Conservation (phyloP, 2,329 filamentous ascomycete genomes). For the Phialophora expanda region DNA sequence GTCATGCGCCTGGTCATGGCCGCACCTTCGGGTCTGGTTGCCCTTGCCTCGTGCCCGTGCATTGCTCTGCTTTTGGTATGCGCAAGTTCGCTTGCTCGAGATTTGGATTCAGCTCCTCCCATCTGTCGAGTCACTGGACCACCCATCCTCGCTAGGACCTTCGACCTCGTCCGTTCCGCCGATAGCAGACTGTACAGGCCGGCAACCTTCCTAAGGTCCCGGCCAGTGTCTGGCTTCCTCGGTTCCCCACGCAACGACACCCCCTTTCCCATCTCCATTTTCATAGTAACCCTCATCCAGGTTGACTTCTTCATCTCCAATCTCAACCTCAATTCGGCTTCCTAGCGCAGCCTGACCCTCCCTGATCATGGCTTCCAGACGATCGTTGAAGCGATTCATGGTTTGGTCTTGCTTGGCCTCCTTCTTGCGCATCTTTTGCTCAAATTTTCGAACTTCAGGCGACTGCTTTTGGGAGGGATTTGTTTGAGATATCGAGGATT, state of each 20-base stretch:
- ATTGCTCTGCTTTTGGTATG: not conserved
- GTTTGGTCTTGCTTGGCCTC: constrained; percentile 79
- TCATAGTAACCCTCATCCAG: constrained; percentile 34
- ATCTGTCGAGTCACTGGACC: not conserved
- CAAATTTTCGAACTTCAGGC: constrained; percentile 72
- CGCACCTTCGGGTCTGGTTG: not conserved
- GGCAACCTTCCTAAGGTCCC: not conserved
- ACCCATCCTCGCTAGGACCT: not conserved
- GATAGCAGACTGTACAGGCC: not conserved
- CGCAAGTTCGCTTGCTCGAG: not conserved
- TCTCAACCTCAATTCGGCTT: constrained; percentile 68
- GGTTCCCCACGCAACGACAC: not conserved
- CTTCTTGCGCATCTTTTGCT: constrained; percentile 71
- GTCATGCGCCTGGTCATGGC: not conserved
- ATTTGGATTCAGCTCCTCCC: not conserved
- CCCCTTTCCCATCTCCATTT: constrained; percentile 14
- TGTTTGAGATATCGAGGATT: constrained; percentile 12
- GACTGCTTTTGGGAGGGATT: constrained; percentile 21
- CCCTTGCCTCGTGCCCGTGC: not conserved
- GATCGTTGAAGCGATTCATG: constrained; percentile 77
- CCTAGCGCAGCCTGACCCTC: constrained; percentile 87
- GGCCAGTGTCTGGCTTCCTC: not conserved
- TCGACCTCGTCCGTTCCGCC: not conserved
- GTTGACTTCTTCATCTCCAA: constrained; percentile 43
- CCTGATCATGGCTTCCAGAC: constrained; percentile 82